Base-by-base conservation (phyloP, 2,329 filamentous ascomycete genomes). In the Aureobasidium sp. region DNA sequence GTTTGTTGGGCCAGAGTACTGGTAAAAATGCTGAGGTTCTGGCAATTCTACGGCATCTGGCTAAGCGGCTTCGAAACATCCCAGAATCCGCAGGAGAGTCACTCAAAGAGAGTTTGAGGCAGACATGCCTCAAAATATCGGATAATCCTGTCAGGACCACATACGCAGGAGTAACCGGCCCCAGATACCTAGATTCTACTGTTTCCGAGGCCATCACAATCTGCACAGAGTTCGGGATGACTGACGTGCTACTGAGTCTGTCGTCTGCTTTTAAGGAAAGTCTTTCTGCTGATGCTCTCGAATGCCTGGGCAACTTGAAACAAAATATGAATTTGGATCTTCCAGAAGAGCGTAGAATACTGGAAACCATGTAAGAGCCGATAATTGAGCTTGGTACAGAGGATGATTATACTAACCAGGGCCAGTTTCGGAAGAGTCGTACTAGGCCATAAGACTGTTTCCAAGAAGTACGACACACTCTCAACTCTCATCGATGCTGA, bases 371-470 rank as follows among this genome's bases (percentile, higher is more conserved):
- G 38, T 43, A 45, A 58, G 54, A 5, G 1, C 23, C 9, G 23
- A 38, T 13, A 16, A 33, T 13, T 2, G 15, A 31, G 16, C 2
- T n/a, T 16, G 10, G 11, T n/a, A 13, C 36, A 23, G 11, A 10
- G 23, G 33, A 31, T n/a, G 15, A 15, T n/a, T 33, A 11, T 31
- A 23, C 54, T 58, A 27, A 58, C 23, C 7, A 15, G 8, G 9
- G 10, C 18, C 20, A 58, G 54, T 27, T 33, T 58, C 27, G 27
- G 40, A 11, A 25, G 31, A 5, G 25, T 45, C 27, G 38, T 58
- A 40, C 54, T 43, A 25, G 40, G 40, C 40, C 33, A 43, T 11
- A 58, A 45, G 31, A 58, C 25, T 45, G 54, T 58, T 40, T 58
- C 54, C 15, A 45, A 45, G 13, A 43, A 45, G 54, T 58, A 58